Conservation (phyloP, 2,329 filamentous ascomycete genomes). For the Monosporascus sp. region DNA sequence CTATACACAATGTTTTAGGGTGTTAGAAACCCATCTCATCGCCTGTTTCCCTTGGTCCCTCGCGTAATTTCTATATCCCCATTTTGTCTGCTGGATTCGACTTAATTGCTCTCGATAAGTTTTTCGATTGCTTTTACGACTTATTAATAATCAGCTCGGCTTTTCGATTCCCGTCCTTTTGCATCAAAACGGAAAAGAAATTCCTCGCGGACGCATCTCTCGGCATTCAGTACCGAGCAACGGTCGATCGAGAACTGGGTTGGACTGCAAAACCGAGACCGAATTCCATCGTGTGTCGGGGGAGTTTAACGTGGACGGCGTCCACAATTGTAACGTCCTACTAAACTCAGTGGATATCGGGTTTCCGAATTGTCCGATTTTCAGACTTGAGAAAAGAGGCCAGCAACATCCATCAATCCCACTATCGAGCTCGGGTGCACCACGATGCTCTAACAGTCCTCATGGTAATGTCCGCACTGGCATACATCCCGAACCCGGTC, state of each 20-base stretch:
- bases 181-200: neutral
- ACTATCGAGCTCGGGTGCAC: neutral
- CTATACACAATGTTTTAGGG: neutral
- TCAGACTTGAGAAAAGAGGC: neutral
- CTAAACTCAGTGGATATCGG: neutral
- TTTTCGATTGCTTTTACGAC: neutral
- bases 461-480: neutral
- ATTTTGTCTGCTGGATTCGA: neutral
- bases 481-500: neutral
- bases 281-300: neutral
- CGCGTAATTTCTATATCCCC: neutral
- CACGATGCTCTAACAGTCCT: neutral
- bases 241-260: neutral
- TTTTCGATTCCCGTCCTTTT: neutral
- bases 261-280: neutral
- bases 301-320: neutral
- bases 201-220: neutral
- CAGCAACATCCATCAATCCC: neutral
- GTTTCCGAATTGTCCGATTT: neutral
- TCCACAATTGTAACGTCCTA: neutral
- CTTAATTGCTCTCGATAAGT: neutral
- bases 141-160: neutral
- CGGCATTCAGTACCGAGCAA: neutral
- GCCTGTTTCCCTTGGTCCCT: neutral
- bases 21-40: neutral